Evolutionary conservation across 2,329 filamentous ascomycete species (phyloP).

Genomic region (Nothophaeocryptopus gaeumannii): DNA sequence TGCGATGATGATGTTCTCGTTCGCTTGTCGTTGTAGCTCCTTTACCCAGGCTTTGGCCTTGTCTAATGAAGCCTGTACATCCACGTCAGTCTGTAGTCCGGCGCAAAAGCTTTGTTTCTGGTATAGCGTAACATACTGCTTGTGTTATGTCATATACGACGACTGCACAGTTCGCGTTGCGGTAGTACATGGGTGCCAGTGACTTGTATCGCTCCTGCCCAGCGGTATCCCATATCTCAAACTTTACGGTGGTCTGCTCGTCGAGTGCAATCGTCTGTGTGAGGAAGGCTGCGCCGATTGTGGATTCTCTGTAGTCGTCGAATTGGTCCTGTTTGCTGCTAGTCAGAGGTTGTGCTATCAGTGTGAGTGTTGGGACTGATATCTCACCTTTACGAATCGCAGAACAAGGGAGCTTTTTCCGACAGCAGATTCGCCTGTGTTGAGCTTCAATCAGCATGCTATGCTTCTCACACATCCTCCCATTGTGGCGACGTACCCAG

Average conservation of each 20-base stretch:
- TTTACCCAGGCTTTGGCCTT: slow-evolving; percentile 99
- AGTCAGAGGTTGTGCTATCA: slow-evolving; percentile 2
- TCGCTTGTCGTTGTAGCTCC: slow-evolving; percentile 95
- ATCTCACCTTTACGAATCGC: slow-evolving; percentile 88
- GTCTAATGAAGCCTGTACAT: slow-evolving; percentile 78
- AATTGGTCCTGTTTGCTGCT: slow-evolving; percentile 77
- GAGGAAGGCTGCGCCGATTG: slow-evolving; percentile 96
- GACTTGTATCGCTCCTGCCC: slow-evolving; percentile 99
- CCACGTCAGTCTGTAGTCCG: slow-evolving; percentile 18
- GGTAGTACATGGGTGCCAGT: slow-evolving; percentile 98
- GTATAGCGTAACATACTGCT: slow-evolving; percentile 61
- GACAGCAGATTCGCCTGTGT: slow-evolving; percentile 89
- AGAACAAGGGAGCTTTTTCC: slow-evolving; percentile 99
- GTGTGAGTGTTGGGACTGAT: background rate
- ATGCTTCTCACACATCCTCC: background rate
- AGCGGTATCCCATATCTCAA: slow-evolving; percentile 99
- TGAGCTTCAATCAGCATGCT: slow-evolving; percentile 38
- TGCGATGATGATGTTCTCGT: slow-evolving; percentile 99
- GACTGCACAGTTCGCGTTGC: slow-evolving; percentile 98
- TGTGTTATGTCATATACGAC: slow-evolving; percentile 99
- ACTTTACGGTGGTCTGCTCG: slow-evolving; percentile 97
- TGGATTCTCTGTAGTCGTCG: slow-evolving; percentile 95
- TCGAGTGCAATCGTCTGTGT: slow-evolving; percentile 98
- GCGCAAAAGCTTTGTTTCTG: slow-evolving; percentile 2
- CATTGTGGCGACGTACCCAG: slow-evolving; percentile 65